phyloP scores from a whole-genome alignment of 345 rosid species.

The Pugionium cornutum region DNA sequence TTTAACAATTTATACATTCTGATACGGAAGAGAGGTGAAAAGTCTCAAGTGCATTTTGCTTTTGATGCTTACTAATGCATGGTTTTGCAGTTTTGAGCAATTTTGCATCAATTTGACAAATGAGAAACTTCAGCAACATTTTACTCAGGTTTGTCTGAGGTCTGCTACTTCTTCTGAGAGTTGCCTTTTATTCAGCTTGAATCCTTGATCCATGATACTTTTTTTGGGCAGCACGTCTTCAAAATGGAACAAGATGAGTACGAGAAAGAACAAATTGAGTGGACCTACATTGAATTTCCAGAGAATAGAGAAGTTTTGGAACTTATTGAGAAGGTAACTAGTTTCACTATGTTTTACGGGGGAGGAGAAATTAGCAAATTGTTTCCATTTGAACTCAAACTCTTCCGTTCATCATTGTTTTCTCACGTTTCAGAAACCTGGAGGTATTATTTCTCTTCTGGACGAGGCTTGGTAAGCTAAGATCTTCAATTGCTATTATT shows the following conservation, averaged over 20 bases:
- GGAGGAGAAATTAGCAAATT: slow-evolving; percentile 3
- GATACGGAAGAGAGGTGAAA: slow-evolving; percentile 16
- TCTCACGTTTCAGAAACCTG: slow-evolving; percentile 70
- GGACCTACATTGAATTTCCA: slow-evolving; percentile 92
- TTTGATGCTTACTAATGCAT: slow-evolving; percentile 34
- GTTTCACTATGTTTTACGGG: slow-evolving; percentile 27
- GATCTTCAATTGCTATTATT: slow-evolving; percentile 27
- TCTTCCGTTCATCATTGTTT: slow-evolving; percentile 22
- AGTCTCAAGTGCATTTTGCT: slow-evolving; percentile 11
- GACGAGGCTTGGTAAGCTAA: slow-evolving; percentile 93
- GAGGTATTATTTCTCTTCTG: slow-evolving; percentile 93
- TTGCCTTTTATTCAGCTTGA: slow-evolving; percentile 28
- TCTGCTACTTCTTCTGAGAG: slow-evolving; percentile 18
- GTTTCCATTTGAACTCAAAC: slow-evolving; percentile 16
- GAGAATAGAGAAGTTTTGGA: slow-evolving; percentile 85
- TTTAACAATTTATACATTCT: background rate
- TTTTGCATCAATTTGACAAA: slow-evolving; percentile 98
- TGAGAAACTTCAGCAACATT: slow-evolving; percentile 98
- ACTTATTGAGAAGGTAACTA: slow-evolving; percentile 91
- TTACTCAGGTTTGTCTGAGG: slow-evolving; percentile 72
- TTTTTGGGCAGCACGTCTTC: slow-evolving; percentile 79
- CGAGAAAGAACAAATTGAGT: slow-evolving; percentile 88
- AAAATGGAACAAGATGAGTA: slow-evolving; percentile 99
- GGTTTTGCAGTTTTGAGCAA: slow-evolving; percentile 86
- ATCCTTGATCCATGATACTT: slow-evolving; percentile 36